Evolutionary conservation across 768 basidiomycete genomes (phyloP).

Genomic region (Serendipita vermifera): DNA sequence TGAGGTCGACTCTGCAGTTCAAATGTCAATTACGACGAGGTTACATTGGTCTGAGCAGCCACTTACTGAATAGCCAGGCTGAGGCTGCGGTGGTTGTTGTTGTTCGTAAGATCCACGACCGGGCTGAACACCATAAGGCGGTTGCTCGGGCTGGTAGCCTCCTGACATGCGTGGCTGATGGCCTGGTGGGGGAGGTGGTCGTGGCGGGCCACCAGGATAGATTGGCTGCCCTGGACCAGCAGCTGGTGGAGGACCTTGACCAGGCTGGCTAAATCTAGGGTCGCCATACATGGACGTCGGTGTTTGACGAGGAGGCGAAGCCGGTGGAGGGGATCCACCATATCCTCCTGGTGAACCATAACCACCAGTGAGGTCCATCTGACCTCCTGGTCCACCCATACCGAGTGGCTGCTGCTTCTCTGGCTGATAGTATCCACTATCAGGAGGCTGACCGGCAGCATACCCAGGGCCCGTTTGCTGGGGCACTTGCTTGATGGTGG

Average conservation of each 20-base stretch:
- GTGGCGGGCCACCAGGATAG: conserved; percentile 1
- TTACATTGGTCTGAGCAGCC: background rate
- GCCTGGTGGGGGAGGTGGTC: background rate
- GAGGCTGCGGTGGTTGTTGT: too few species aligned
- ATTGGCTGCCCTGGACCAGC: background rate
- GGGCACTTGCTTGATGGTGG: conserved; percentile 23
- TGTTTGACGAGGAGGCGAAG: background rate
- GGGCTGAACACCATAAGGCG: background rate
- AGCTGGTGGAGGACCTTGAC: background rate
- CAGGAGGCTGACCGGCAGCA: background rate
- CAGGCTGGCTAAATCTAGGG: background rate
- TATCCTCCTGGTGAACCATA: background rate
- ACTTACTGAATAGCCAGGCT: background rate
- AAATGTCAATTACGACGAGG: background rate
- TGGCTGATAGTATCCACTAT: background rate
- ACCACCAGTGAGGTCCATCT: background rate
- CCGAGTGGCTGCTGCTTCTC: background rate
- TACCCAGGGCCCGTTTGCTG: conserved; percentile 31
- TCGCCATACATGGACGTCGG: conserved; percentile 1
- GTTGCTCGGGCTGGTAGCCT: background rate
- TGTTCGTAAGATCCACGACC: background rate
- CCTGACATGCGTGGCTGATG: too few species aligned
- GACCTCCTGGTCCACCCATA: background rate
- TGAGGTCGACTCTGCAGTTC: background rate
- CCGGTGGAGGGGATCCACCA: background rate